A percentile compares a stretch with the other conserved stretches of the same genome.
Evolutionary conservation across 768 basidiomycete species (phyloP).

Genomic region (Podaxis pistillaris): DNA sequence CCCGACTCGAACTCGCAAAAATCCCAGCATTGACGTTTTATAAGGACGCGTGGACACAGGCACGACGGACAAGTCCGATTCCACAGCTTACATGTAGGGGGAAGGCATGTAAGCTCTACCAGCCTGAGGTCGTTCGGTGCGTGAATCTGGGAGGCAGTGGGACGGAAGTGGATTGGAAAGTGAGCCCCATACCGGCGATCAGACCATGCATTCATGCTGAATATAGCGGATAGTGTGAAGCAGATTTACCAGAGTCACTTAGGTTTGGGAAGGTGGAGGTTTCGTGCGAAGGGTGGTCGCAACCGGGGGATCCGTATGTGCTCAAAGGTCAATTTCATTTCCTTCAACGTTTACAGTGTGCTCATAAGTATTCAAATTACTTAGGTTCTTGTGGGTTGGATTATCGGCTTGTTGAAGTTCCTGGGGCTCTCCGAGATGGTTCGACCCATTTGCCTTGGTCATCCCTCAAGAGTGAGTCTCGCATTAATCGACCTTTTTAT

Average conservation of each 20-base stretch:
- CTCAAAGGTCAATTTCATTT: conserved; percentile 61
- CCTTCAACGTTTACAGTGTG: neutral
- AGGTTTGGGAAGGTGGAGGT: conserved; percentile 85
- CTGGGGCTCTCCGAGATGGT: conserved; percentile 38
- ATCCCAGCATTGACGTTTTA: conserved; percentile 82
- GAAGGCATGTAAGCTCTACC: conserved; percentile 70
- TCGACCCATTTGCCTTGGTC: conserved; percentile 28
- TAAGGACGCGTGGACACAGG: conserved; percentile 59
- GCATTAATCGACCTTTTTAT: neutral
- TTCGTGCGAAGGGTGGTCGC: conserved; percentile 88
- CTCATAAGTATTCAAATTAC: neutral
- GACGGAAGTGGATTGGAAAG: conserved; percentile 89
- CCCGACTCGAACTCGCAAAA: conserved; percentile 67
- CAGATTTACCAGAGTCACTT: conserved; percentile 80
- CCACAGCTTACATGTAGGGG: conserved; percentile 82
- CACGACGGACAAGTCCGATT: conserved; percentile 66
- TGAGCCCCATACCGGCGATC: conserved; percentile 27
- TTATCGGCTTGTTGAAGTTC: conserved; percentile 76
- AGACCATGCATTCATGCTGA: neutral
- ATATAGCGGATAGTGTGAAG: conserved; percentile 61
- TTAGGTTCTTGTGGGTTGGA: conserved; percentile 85
- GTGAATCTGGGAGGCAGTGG: conserved; percentile 72
- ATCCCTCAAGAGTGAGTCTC: conserved; percentile 27
- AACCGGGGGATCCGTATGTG: conserved; percentile 80
- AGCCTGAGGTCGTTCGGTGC: conserved; percentile 86